These are phyloP conservation scores for Iris pallida DNA, from an alignment of 116 monocot genomes.

Conservation along the genomic window DNA sequence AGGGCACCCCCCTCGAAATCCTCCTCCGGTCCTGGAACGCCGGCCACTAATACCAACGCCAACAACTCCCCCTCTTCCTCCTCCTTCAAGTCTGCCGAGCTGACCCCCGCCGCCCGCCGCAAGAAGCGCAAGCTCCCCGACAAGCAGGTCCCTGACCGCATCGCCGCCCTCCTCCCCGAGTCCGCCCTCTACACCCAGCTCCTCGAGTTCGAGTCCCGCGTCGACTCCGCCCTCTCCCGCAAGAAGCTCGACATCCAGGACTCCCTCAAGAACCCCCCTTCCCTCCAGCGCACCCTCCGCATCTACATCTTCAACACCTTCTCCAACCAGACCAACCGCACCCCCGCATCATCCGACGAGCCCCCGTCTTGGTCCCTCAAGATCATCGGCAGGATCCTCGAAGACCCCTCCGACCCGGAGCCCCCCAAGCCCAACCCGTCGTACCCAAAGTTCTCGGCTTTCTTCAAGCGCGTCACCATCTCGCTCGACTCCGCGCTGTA, in stretches of 20 bases:
- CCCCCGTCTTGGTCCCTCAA: slow-evolving; percentile 89
- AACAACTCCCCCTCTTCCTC: slow-evolving; percentile 13
- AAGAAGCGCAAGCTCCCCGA: slow-evolving; percentile 96
- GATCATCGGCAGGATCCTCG: slow-evolving; percentile 77
- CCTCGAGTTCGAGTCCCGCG: slow-evolving; percentile 86
- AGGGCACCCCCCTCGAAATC: slow-evolving; percentile 44
- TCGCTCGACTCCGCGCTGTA: slow-evolving; percentile 60
- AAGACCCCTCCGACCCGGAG: slow-evolving; percentile 42
- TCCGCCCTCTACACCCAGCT: slow-evolving; percentile 90
- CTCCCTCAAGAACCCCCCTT: slow-evolving; percentile 67
- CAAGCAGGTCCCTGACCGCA: slow-evolving; percentile 86
- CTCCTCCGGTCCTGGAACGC: slow-evolving; percentile 34
- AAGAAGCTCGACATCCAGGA: slow-evolving; percentile 97
- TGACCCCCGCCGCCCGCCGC: slow-evolving; percentile 73
- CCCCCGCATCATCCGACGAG: slow-evolving; percentile 15
- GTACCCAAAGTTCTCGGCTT: slow-evolving; percentile 85
- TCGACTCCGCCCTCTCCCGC: slow-evolving; percentile 80
- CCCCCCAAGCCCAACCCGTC: slow-evolving; percentile 53
- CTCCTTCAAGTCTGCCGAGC: slow-evolving; percentile 55
- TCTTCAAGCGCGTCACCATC: slow-evolving; percentile 79
- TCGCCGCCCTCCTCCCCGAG: slow-evolving; percentile 87
- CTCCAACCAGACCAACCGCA: slow-evolving; percentile 43
- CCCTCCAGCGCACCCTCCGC: slow-evolving; percentile 74
- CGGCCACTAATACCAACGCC: slow-evolving; percentile 3
- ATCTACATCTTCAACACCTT: slow-evolving; percentile 93